These are phyloP conservation scores for Linum usitatissimum DNA, from an alignment of 345 rosid genomes.

Conservation along the genomic window DNA sequence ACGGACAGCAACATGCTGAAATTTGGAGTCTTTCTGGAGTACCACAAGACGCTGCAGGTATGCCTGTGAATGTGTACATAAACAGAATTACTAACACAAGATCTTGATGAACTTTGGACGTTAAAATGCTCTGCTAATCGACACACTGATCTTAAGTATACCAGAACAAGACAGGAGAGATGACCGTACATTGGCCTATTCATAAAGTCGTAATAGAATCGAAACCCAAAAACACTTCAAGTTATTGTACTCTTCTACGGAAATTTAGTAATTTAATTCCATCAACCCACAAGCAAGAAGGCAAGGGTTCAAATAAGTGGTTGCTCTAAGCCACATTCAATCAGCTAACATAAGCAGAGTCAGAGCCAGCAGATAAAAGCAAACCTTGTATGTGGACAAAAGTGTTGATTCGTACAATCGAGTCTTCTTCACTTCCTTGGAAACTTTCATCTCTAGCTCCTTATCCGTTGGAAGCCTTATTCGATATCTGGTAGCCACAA, in stretches of 20 bases:
- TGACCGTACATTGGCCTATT: too few species aligned
- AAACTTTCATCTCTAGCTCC: slow-evolving; percentile 94
- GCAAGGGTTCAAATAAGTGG: too few species aligned
- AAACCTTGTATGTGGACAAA: slow-evolving; percentile 73
- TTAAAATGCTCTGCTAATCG: neutral
- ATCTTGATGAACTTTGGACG: neutral
- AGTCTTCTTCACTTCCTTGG: slow-evolving; percentile 87
- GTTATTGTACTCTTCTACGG: too few species aligned
- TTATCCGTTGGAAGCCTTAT: slow-evolving; percentile 96
- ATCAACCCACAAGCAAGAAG: too few species aligned
- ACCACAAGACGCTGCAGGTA: slow-evolving; percentile 60
- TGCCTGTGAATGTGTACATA: slow-evolving; percentile 34
- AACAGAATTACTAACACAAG: slow-evolving; percentile 9
- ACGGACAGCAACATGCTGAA: slow-evolving; percentile 55
- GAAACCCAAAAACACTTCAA: too few species aligned
- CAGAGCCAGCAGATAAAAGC: neutral
- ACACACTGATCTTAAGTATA: neutral
- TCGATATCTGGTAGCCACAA: slow-evolving; percentile 50
- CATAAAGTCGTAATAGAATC: too few species aligned
- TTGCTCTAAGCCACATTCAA: too few species aligned
- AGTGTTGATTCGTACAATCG: slow-evolving; percentile 78
- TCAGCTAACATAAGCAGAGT: too few species aligned
- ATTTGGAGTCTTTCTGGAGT: slow-evolving; percentile 44
- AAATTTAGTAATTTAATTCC: too few species aligned
- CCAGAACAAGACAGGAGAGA: neutral